Evolutionary conservation across 179 eudicot species (phyloP).

Genomic region (Spinacia oleracea): DNA sequence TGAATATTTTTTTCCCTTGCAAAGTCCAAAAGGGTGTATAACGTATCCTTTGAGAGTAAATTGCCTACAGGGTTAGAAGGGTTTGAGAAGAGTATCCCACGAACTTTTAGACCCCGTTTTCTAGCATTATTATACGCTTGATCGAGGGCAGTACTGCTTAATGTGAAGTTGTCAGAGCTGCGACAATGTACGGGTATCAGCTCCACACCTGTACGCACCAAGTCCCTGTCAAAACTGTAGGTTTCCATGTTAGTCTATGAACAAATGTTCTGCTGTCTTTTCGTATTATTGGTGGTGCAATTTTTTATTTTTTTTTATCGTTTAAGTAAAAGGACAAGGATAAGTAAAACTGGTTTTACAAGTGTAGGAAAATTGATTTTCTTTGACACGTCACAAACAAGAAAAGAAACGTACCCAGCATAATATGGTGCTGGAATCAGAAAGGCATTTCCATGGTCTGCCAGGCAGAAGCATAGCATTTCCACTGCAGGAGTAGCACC

Average conservation of each 20-base stretch:
- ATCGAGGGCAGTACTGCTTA: constrained; percentile 61
- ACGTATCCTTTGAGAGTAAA: constrained; percentile 53
- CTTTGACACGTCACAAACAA: not conserved
- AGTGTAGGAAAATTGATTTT: not conserved
- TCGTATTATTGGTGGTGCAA: not conserved
- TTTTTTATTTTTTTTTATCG: not conserved
- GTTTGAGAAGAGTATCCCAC: constrained; percentile 74
- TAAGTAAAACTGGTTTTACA: not conserved
- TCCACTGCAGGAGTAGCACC: constrained; percentile 93
- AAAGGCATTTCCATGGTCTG: constrained; percentile 85
- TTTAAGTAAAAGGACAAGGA: not conserved
- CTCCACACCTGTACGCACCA: constrained; percentile 82
- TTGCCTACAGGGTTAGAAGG: constrained; percentile 87
- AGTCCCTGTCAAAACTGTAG: constrained; percentile 87
- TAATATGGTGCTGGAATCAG: constrained; percentile 91
- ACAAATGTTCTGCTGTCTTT: not conserved
- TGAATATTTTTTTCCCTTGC: constrained; percentile 84
- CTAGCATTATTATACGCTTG: constrained; percentile 75
- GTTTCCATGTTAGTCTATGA: constrained; percentile 13
- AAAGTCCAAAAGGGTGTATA: constrained; percentile 59
- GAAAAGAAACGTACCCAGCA: constrained; percentile 57
- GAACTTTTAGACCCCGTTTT: constrained; percentile 74
- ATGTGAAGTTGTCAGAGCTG: constrained; percentile 67
- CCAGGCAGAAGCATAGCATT: constrained; percentile 75
- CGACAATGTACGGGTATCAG: constrained; percentile 74